phyloP scores from a whole-genome alignment of 352 stramenopile species.

The Pythium sukuiense region DNA sequence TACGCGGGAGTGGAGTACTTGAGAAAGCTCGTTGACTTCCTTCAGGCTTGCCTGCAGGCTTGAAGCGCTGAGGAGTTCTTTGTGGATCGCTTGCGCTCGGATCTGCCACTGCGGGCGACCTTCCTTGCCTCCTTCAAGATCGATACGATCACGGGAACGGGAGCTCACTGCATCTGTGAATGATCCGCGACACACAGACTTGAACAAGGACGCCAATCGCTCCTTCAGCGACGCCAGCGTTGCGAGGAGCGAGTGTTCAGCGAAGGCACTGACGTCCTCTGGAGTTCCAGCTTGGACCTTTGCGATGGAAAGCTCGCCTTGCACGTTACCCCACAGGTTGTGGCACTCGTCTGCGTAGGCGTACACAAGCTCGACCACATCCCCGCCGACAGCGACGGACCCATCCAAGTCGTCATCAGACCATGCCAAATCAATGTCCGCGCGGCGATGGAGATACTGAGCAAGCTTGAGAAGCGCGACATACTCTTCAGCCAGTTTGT shows the following conservation, averaged over 20 bases:
- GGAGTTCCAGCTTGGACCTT: constrained; percentile 15
- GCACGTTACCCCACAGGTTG: constrained; percentile 39
- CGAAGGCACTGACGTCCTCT: constrained; percentile 47
- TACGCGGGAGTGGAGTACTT: constrained; percentile 61
- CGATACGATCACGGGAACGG: constrained; percentile 31
- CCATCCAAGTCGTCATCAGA: constrained; percentile 72
- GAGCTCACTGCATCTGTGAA: constrained; percentile 75
- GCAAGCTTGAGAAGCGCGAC: constrained; percentile 45
- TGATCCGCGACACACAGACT: constrained; percentile 71
- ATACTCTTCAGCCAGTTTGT: constrained; percentile 48
- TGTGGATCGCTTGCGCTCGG: constrained; percentile 70
- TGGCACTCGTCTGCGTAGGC: constrained; percentile 52
- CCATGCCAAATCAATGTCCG: constrained; percentile 65
- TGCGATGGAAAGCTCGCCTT: constrained; percentile 39
- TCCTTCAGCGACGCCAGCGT: constrained; percentile 62
- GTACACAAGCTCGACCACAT: constrained; percentile 56
- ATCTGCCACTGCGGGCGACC: constrained; percentile 69
- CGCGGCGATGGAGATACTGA: constrained; percentile 62
- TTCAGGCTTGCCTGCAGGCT: constrained; percentile 57
- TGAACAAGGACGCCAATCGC: constrained; percentile 61
- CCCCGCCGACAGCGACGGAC: constrained; percentile 56
- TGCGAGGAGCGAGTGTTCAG: constrained; percentile 43
- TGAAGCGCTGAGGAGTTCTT: constrained; percentile 63
- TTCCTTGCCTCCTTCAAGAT: constrained; percentile 20
- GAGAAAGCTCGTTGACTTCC: constrained; percentile 66